phyloP scores from a whole-genome alignment of 352 stramenopile species.

The Phytophthora pseudosyringae region DNA sequence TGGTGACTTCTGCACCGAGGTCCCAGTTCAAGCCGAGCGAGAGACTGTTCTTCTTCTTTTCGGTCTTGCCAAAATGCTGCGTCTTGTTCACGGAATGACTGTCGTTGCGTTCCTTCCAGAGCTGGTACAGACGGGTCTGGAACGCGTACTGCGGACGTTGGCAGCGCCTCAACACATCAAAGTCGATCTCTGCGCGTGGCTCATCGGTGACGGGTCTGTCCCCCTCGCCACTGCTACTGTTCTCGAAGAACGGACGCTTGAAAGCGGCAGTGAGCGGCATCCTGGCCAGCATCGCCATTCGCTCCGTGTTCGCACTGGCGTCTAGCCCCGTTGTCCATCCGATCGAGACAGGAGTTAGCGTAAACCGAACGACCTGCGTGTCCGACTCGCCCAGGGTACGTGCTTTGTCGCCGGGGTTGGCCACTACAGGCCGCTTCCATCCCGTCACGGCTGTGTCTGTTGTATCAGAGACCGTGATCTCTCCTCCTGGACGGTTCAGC shows the following conservation, averaged over 20 bases:
- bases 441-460: too few relatives aligned
- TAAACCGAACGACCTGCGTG: too few relatives aligned
- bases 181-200: slow-evolving; percentile 41
- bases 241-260: slow-evolving; percentile 46
- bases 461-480: background rate
- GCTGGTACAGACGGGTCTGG: slow-evolving; percentile 49
- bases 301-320: slow-evolving; percentile 13
- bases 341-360: too few relatives aligned
- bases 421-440: too few relatives aligned
- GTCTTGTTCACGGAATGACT: background rate
- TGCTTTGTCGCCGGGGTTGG: too few relatives aligned
- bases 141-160: slow-evolving; percentile 53
- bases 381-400: too few relatives aligned
- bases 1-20: too few relatives aligned
- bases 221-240: slow-evolving; percentile 12
- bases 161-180: slow-evolving; percentile 62
- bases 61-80: too few relatives aligned
- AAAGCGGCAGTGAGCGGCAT: slow-evolving; percentile 64
- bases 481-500: too few relatives aligned
- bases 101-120: slow-evolving; percentile 35
- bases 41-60: too few relatives aligned
- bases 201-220: background rate
- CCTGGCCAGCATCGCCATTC: slow-evolving; percentile 11
- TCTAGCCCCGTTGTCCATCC: background rate
- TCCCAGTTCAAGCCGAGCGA: too few relatives aligned